phyloP scores from a whole-genome alignment of 139 green algal genomes.

The Chara braunii region DNA sequence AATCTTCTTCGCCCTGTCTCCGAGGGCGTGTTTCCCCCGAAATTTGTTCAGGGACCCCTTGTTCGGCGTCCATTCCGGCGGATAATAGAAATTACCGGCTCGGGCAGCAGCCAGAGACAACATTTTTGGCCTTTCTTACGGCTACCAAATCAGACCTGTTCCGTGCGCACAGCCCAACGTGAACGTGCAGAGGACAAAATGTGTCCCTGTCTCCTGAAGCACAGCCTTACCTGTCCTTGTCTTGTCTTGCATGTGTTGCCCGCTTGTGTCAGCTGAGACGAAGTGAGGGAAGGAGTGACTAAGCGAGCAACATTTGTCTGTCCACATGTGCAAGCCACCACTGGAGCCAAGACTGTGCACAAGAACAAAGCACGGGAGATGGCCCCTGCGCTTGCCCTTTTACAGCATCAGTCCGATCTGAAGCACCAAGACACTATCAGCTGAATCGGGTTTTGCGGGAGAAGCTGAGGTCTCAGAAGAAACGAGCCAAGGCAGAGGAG shows the following conservation, averaged over 20 bases:
- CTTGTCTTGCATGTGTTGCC: no score
- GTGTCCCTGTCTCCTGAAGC: no score
- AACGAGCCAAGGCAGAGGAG: constrained; percentile 33
- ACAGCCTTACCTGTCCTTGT: no score
- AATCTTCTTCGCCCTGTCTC: constrained; percentile 76
- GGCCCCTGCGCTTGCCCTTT: constrained; percentile 2
- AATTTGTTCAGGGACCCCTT: constrained; percentile 56
- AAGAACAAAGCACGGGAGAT: constrained; percentile 47
- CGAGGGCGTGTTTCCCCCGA: constrained; percentile 50
- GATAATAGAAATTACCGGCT: constrained; percentile 91
- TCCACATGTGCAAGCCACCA: no score
- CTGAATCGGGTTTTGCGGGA: constrained; percentile 52
- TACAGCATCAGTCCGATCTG: constrained; percentile 6
- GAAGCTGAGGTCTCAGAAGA: constrained; percentile 41
- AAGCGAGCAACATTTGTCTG: no score
- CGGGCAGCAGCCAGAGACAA: constrained; percentile 62
- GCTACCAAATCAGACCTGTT: no score
- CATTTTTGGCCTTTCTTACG: no score
- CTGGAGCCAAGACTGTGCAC: no score
- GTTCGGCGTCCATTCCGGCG: constrained; percentile 70
- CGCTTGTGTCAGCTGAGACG: no score
- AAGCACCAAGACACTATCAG: constrained; percentile 47
- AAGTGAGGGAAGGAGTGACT: no score
- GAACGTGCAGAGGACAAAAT: no score
- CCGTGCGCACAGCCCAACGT: no score